These are phyloP conservation scores for Forsythia suspensa DNA, from an alignment of 257 asterid genomes.

Conservation along the genomic window DNA sequence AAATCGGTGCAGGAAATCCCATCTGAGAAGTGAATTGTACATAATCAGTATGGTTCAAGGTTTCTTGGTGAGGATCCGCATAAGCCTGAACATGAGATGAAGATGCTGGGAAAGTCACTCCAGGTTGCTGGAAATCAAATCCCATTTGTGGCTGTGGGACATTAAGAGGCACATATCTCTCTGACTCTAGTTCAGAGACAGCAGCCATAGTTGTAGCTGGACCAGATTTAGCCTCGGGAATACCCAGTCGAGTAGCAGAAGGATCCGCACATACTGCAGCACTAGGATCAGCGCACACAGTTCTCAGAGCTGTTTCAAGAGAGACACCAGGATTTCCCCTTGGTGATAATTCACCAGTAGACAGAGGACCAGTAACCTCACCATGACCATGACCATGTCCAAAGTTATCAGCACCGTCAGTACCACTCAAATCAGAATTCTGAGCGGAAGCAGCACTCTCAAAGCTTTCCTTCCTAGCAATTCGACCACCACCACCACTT, in stretches of 20 bases:
- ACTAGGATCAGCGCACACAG: conserved; percentile 40
- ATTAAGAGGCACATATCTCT: conserved; percentile 45
- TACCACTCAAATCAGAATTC: conserved; percentile 61
- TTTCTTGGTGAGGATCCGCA: conserved; percentile 62
- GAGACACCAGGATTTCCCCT: conserved; percentile 38
- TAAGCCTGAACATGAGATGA: conserved; percentile 57
- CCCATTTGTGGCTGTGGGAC: conserved; percentile 40
- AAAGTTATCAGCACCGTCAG: conserved; percentile 59
- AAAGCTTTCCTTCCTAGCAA: conserved; percentile 66
- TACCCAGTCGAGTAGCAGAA: conserved; percentile 40
- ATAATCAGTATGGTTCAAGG: conserved; percentile 44
- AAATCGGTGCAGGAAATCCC: conserved; percentile 65
- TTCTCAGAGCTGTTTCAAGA: conserved; percentile 43
- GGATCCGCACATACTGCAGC: conserved; percentile 33
- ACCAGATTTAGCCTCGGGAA: conserved; percentile 47
- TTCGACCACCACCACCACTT: conserved; percentile 38
- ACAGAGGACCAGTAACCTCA: conserved; percentile 49
- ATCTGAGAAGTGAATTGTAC: conserved; percentile 61
- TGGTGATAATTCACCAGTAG: conserved; percentile 50
- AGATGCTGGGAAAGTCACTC: conserved; percentile 44
- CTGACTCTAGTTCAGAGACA: conserved; percentile 49
- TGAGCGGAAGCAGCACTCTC: conserved; percentile 73
- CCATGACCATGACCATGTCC: conserved; percentile 40
- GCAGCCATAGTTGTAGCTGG: conserved; percentile 33
- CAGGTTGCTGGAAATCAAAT: conserved; percentile 38